Evolutionary conservation across 2,329 filamentous ascomycete genomes (phyloP), one percentile per base, ranked within the genome.

Genomic region (Whalleya microplaca): DNA sequence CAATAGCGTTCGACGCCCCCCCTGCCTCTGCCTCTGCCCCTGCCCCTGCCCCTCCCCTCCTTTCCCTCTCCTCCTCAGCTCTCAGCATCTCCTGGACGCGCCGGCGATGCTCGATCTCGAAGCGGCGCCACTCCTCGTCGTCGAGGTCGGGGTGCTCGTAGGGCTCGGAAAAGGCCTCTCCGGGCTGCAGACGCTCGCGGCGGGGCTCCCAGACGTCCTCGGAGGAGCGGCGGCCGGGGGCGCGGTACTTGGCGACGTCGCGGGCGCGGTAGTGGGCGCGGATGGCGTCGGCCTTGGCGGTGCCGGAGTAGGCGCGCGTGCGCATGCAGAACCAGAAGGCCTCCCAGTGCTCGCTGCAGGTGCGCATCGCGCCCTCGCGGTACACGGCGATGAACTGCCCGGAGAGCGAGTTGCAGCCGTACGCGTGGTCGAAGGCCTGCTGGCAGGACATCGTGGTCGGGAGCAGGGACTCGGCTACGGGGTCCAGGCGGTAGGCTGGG

Each of bases 261-360:
- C 87, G 89, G 62, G 83, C 80, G 61, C 84, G 80, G 75, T 93
- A 91, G 73, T 88, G 85, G 46, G 85, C 84, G 58, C 80, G 79
- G 53, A 96, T 82, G 65, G 81, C 80, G 50, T 79, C 82, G 57
- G 83, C 85, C 66, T 85, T 85, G 64, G 85, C 77, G 43, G 80
- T 75, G 21, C 84, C 82, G 0, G 80, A 73, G 68, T 86, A 86
- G 1, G 82, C 81, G 67, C 89, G 87, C 40, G 87, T 87, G 62
- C 91, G 87, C 93, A 98, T 97, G 80, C 95, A 99, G 77, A 97
- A 94, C 90, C 93, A 96, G 75, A 96, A 98, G 74, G 96, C 91
- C 59, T 88, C 84, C 92, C 94, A 97, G 61, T 92, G 87, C 64
- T 96, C 89, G 59, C 81, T 85, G 80, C 95, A 99, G 2, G 84